These are phyloP conservation scores for Ophiostoma perfectum DNA, from an alignment of 2,329 filamentous ascomycete species.

Conservation along the genomic window DNA sequence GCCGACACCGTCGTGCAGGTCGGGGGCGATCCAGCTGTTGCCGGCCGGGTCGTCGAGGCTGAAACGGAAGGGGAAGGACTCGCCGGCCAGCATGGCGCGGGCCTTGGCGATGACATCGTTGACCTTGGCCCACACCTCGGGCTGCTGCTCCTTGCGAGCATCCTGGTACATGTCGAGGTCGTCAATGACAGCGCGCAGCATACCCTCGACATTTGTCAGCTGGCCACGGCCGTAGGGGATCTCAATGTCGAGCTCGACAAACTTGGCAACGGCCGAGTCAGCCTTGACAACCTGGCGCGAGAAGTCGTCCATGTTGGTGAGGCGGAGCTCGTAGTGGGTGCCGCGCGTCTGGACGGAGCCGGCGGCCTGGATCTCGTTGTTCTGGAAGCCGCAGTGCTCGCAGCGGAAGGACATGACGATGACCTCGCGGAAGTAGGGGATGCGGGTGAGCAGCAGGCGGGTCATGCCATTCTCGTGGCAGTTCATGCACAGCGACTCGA, in stretches of 20 bases:
- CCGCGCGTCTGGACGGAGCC: constrained; percentile 89
- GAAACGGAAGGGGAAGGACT: constrained; percentile 80
- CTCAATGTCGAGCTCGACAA: constrained; percentile 89
- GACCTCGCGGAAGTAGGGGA: constrained; percentile 96
- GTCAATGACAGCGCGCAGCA: constrained; percentile 70
- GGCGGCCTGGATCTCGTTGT: constrained; percentile 90
- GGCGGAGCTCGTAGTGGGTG: constrained; percentile 72
- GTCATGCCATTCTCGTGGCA: constrained; percentile 79
- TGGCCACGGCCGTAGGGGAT: constrained; percentile 87
- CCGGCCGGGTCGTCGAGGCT: constrained; percentile 86
- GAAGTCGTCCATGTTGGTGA: constrained; percentile 69
- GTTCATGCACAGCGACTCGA: constrained; percentile 82
- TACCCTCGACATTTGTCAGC: constrained; percentile 87
- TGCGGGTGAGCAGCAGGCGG: constrained; percentile 78
- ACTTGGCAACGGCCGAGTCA: constrained; percentile 76
- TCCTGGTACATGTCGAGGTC: constrained; percentile 79
- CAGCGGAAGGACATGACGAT: constrained; percentile 97
- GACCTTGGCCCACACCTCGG: constrained; percentile 74
- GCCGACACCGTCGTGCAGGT: constrained; percentile 69
- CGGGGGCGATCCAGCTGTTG: constrained; percentile 94
- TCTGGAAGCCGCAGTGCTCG: constrained; percentile 79
- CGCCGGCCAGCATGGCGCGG: constrained; percentile 69
- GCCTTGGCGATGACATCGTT: constrained; percentile 69
- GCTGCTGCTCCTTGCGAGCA: constrained; percentile 68
- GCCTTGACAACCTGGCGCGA: constrained; percentile 87